A percentile compares a stretch with the other conserved stretches of the same genome.
Evolutionary conservation across 1,284 basidiomycete species (phyloP).

Genomic region (Stereum hirsutum): DNA sequence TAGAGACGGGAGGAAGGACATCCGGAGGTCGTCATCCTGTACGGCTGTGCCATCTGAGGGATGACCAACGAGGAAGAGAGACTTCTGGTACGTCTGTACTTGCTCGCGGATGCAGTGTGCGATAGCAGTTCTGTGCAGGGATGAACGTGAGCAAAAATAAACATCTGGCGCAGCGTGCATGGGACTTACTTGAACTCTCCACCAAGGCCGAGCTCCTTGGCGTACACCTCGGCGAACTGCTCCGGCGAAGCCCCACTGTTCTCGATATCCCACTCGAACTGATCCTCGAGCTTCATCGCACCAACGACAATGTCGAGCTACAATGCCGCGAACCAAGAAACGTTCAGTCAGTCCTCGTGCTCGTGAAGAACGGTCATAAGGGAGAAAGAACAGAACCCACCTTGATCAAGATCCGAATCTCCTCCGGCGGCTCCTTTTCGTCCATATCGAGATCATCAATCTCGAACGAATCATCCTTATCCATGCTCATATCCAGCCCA

Average conservation of each 20-base stretch:
- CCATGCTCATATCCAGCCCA: neutral
- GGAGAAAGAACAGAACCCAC: slow-evolving; percentile 34
- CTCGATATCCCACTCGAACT: slow-evolving; percentile 97
- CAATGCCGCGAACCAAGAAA: slow-evolving; percentile 6
- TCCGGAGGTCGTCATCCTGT: slow-evolving; percentile 87
- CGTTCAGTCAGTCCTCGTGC: slow-evolving; percentile 1
- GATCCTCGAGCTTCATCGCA: slow-evolving; percentile 89
- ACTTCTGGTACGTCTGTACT: slow-evolving; percentile 86
- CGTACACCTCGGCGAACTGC: slow-evolving; percentile 85
- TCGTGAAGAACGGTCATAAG: slow-evolving; percentile 1
- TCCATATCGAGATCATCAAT: slow-evolving; percentile 41
- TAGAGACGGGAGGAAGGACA: slow-evolving; percentile 81
- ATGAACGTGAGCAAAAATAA: neutral
- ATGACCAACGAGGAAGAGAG: slow-evolving; percentile 87
- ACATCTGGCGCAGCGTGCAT: neutral
- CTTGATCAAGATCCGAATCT: slow-evolving; percentile 88
- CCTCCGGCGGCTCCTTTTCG: slow-evolving; percentile 58
- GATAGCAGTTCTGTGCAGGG: slow-evolving; percentile 73
- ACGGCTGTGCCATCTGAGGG: slow-evolving; percentile 72
- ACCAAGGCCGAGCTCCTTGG: slow-evolving; percentile 80
- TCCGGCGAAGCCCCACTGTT: slow-evolving; percentile 79
- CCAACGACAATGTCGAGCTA: slow-evolving; percentile 96
- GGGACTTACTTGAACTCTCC: slow-evolving; percentile 83
- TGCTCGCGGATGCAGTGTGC: slow-evolving; percentile 96
- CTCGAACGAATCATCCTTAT: slow-evolving; percentile 20